Evolutionary conservation across 805 yeast genomes (phyloP).

Genomic region (Yarrowia divulgata): DNA sequence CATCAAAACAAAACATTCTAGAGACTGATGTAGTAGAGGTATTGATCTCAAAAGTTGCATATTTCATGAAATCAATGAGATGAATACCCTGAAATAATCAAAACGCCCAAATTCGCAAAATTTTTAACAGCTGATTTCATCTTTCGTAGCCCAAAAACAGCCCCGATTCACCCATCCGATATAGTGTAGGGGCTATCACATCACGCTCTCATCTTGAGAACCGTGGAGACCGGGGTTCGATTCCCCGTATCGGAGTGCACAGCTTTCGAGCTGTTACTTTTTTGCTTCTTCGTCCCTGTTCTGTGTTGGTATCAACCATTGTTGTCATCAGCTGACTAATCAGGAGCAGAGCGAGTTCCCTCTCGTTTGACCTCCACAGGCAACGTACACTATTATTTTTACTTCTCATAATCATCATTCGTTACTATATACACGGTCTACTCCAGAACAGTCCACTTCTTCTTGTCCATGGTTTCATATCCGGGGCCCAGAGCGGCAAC

Average conservation of each 20-base stretch:
- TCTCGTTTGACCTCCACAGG: no score
- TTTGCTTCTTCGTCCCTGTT: background rate
- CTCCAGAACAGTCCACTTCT: slow-evolving; percentile 30
- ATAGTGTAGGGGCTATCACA: slow-evolving; percentile 40
- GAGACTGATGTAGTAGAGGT: background rate
- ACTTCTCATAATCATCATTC: slow-evolving; percentile 7
- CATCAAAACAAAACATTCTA: background rate
- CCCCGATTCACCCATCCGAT: slow-evolving; percentile 13
- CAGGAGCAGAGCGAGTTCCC: no score
- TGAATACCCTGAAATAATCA: background rate
- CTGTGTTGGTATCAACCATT: slow-evolving; percentile 16
- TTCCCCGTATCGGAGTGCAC: slow-evolving; percentile 38
- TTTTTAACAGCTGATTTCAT: background rate
- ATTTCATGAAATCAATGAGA: no score
- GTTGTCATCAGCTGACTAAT: background rate
- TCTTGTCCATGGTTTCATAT: slow-evolving; percentile 21
- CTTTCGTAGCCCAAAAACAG: background rate
- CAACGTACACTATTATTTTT: no score
- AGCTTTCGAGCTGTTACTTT: slow-evolving; percentile 3
- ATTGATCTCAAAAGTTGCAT: background rate
- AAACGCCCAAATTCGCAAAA: background rate
- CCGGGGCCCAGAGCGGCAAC: slow-evolving; percentile 38
- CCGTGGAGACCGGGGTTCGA: slow-evolving; percentile 40
- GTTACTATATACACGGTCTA: slow-evolving; percentile 25
- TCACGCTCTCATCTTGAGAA: slow-evolving; percentile 39